Conservation (phyloP, 352 stramenopile species). For the Globisporangium camurandrum region DNA sequence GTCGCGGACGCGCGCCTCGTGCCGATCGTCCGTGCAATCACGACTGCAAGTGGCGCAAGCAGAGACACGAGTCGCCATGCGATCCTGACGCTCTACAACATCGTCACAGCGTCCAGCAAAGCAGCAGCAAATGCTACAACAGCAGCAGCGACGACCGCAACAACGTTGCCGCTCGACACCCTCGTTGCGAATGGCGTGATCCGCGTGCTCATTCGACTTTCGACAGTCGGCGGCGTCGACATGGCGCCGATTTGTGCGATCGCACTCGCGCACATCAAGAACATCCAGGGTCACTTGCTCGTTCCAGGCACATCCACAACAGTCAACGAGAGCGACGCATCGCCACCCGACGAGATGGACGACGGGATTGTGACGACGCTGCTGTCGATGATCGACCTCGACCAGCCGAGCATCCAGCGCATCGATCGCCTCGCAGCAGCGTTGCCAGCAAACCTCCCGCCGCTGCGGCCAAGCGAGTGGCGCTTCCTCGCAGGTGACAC, state of each 20-base stretch:
- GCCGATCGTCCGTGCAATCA: conserved; percentile 34
- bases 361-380: conserved; percentile 61
- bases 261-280: conserved; percentile 69
- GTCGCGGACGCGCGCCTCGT: conserved; percentile 51
- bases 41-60: conserved; percentile 18
- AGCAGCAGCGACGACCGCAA: too few species aligned
- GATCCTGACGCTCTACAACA: conserved; percentile 70
- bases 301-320: conserved; percentile 15
- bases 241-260: conserved; percentile 65
- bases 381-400: conserved; percentile 73
- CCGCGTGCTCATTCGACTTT: conserved; percentile 55
- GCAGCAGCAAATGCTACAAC: too few species aligned
- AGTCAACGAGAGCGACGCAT: conserved; percentile 14
- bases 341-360: conserved; percentile 53
- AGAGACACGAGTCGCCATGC: conserved; percentile 51
- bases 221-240: conserved; percentile 33
- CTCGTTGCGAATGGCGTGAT: conserved; percentile 49
- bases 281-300: conserved; percentile 59
- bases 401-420: conserved; percentile 53
- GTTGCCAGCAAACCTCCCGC: conserved; percentile 35
- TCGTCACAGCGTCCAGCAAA: conserved; percentile 38
- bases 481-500: conserved; percentile 37
- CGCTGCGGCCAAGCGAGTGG: conserved; percentile 42
- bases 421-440: conserved; percentile 55
- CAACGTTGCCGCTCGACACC: conserved; percentile 28